Evolutionary conservation across 2,329 filamentous ascomycete species (phyloP), one percentile per base, ranked within the genome.

Genomic region (Sporothrix luriei): DNA sequence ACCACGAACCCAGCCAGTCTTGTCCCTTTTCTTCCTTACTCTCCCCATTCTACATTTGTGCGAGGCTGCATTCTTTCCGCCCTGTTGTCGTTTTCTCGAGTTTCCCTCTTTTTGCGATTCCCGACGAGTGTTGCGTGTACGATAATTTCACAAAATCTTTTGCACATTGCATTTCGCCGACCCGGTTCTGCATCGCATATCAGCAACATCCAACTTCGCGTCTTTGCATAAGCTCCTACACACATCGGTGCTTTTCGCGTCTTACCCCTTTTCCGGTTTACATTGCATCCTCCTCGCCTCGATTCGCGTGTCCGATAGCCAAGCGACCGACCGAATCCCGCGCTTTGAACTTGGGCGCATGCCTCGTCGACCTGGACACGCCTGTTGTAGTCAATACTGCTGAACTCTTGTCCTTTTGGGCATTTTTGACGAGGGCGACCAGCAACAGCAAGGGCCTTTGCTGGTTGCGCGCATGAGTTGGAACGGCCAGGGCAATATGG

Each of bases 401-500:
- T n/a, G n/a, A n/a, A 4, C 10, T 43, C 14, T 46, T 5, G 57
- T 62, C 26, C 62, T 52, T 51, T 14, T 26, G 40, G 26, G 46
- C 29, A 40, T 24, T 43, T n/a, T 33, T 11, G 14, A 29, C 49
- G 49, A 51, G 55, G 57, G 64, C 49, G 55, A 51, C 54, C 55
- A 52, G 48, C 14, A 48, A 24, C 33, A 21, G 16, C 66, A 11
- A 59, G 33, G 6, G 21, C 11, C n/a, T 14, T 38, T 59, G 26
- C 38, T 49, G 51, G 66, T 48, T 65, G 62, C 62, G 46, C 62
- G 62, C 62, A 73, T 73, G 71, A 74, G 69, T 49, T 74, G 73
- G 73, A 64, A 68, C 68, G 70, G 69, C n/a, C 69, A 72, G 62
- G 66, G 71, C 68, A 76, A 76, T 69, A 82, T 83, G 82, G 80